These are phyloP conservation scores for Diutina catenulata DNA, from an alignment of 1,139 yeast genomes.

Conservation along the genomic window DNA sequence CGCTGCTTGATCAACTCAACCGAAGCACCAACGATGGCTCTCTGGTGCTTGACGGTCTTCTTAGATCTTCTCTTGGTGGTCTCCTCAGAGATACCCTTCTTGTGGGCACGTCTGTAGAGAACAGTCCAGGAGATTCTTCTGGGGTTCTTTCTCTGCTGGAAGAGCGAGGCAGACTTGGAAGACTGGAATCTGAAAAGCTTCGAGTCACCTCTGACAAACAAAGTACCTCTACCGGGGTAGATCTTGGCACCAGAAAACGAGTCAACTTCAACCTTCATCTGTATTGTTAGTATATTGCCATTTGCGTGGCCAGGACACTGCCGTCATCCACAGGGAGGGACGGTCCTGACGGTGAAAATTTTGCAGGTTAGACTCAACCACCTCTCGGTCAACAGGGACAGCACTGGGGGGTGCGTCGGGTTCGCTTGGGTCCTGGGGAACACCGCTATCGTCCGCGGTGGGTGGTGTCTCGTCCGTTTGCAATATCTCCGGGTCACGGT, in stretches of 20 bases:
- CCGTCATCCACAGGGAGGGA: too few relatives aligned
- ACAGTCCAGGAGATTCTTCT: conserved; percentile 99
- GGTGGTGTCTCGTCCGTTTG: too few relatives aligned
- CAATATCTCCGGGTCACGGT: too few relatives aligned
- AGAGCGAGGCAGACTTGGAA: conserved; percentile 94
- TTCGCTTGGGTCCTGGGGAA: too few relatives aligned
- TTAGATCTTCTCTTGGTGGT: conserved; percentile 94
- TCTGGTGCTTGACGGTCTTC: conserved; percentile 96
- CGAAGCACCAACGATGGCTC: conserved; percentile 99
- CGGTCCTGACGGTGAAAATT: too few relatives aligned
- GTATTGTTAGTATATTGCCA: conserved; percentile 3
- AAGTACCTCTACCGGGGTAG: conserved; percentile 99
- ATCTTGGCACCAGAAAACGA: conserved; percentile 98
- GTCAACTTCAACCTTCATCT: conserved; percentile 98
- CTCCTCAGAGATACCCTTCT: conserved; percentile 99
- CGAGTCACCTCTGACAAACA: conserved; percentile 99
- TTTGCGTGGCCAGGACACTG: too few relatives aligned
- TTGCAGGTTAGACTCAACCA: too few relatives aligned
- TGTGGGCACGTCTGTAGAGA: conserved; percentile 99
- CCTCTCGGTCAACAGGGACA: too few relatives aligned
- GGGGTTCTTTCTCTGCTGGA: conserved; percentile 99
- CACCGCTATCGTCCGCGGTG: too few relatives aligned
- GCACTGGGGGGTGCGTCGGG: too few relatives aligned
- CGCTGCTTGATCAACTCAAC: conserved; percentile 96
- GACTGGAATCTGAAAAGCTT: conserved; percentile 99